Base-by-base conservation (phyloP, 2,329 filamentous ascomycete species). In the Chrysoporthe deuterocubensis region DNA sequence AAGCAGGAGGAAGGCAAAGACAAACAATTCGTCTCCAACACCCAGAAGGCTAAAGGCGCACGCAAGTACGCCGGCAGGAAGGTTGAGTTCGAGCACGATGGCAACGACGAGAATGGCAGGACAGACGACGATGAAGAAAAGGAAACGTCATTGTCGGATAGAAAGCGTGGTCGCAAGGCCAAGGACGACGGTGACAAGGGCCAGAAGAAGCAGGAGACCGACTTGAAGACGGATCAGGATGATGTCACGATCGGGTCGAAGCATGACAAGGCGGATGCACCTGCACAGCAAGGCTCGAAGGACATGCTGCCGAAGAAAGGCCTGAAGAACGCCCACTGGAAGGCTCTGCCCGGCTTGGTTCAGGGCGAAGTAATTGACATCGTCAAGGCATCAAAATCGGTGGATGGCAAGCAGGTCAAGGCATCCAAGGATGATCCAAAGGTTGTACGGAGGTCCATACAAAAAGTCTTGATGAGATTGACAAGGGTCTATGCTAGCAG, bases 311-410 rank as follows among this genome's bases (percentile, higher is more conserved):
- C 71, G 1, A 56, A 62, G 21, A 54, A 62, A 7, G 68, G 70
- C 5, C 66, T 70, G 44, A 58, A 70, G 37, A 26, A 44, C 6
- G 68, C 70, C 0, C 62, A 68, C 21, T 70, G 68, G 70, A 71
- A 70, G 52, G 66, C 68, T 1, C 57, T 69, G 44, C 66, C 64
- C 0, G 68, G 71, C 0, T 70, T 66, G 13, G 70, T 71, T 4
- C 68, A 70, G 14, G 71, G 68, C 18, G 70, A 71, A 59, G 68
- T 72, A 0, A 63, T 72, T 1, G 71, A 70, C 63, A 62, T 71
- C 6, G 26, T 69, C 37, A 60, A 32, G 14, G 18, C 57, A 21
- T 37, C 52, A 1, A 66, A 69, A 44, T 64, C 71, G 11, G 65
- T 70, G 6, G 62, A 72, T 1, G 70, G 71, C 26, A 69, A 68